phyloP scores from a whole-genome alignment of 192 early-diverging fungal species.

The Entrophospora sp. region DNA sequence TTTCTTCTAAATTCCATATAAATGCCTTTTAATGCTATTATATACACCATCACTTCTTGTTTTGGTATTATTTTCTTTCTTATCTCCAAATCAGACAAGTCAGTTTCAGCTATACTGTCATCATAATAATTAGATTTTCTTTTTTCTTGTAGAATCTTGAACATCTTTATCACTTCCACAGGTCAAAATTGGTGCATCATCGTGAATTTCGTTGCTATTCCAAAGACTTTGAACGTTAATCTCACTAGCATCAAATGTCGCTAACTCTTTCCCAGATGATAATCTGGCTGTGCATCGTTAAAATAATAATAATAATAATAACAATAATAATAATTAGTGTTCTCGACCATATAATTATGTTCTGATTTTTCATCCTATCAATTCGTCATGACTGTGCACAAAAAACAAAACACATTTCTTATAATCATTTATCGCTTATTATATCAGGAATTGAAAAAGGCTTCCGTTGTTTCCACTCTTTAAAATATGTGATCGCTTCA shows the following conservation, averaged over 20 bases:
- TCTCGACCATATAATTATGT: neutral
- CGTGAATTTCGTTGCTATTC: constrained; percentile 2
- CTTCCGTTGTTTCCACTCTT: no score
- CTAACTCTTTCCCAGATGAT: neutral
- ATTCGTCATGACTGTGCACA: no score
- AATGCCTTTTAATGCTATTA: no score
- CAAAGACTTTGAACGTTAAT: constrained; percentile 2
- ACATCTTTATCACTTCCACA: neutral
- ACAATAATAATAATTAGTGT: neutral
- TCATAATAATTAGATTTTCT: neutral
- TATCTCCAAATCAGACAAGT: no score
- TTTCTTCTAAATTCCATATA: no score
- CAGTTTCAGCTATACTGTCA: no score
- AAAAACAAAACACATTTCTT: no score
- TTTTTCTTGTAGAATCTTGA: constrained; percentile 6
- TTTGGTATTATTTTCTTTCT: no score
- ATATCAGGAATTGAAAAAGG: no score
- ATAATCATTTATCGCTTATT: no score
- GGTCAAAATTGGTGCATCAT: neutral
- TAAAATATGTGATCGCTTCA: no score
- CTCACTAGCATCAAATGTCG: neutral
- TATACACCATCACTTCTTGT: no score
- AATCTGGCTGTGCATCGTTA: neutral
- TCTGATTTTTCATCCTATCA: neutral
- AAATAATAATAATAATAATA: neutral